Base-by-base conservation (phyloP, 805 yeast species). In the Yarrowia sp. region DNA sequence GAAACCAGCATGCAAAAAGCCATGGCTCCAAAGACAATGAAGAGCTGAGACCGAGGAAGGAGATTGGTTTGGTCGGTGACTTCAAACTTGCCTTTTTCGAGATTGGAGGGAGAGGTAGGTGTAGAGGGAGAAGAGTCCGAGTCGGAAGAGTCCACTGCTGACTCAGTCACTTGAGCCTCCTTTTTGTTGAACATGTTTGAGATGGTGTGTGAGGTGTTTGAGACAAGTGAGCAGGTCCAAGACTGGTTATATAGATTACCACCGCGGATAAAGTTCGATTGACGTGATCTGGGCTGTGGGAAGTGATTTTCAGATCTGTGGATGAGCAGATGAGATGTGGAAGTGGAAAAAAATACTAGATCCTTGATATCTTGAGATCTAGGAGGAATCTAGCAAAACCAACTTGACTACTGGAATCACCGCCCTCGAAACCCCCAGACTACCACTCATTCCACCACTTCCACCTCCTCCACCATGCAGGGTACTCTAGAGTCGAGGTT, bases 1-100 rank as follows among this genome's bases (percentile, higher is more conserved):
- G 82, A 74, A 1, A 78, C 45, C 14, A 68, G 66, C 60, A 68
- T 64, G 9, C 70, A 42, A 15, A 57, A 38, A 9, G 68, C 67
- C 61, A 67, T 41, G 10, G 64, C 58, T 8, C 55, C 67, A 42
- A 67, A 61, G 28, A 65, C 65, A 10, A 67, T 9, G n/a, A 63
- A 57, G 39, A 67, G 63, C 47, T 67, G 67, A 1, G 65, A 31
- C 9, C 50, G 33, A 6, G 66, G 64, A 14, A 67, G 61, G 17
- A 65, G 44, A 33, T 38, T 50, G 18, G 67, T 61, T 39, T 67
- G 68, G 43, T 67, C 68, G 43, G 18, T n/a, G 33, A 43, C 18
- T n/a, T 57, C 17, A 15, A 41, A 45, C 44, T 57, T 41, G 22
- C 64, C 64, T 35, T 58, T 58, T 36, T 58, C 64, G 31, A 58